Percentiles rank a stretch among this genome's conserved stretches.
phyloP scores from a whole-genome alignment of 768 basidiomycete genomes.

The Suillus lakei region DNA sequence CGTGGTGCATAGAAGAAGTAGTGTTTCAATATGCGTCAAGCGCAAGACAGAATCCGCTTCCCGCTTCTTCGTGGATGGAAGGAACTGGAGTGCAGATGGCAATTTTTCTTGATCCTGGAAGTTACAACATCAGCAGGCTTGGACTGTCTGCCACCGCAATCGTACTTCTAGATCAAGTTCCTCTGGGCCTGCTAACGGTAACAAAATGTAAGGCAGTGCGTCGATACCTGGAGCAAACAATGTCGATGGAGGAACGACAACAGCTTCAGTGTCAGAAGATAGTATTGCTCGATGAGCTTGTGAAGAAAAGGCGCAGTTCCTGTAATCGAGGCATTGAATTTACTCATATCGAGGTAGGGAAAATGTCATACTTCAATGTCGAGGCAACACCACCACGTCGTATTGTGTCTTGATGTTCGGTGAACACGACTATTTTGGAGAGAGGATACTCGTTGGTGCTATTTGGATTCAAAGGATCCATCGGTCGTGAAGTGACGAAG shows the following conservation, averaged over 20 bases:
- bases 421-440: slow-evolving; percentile 81
- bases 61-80: slow-evolving; percentile 82
- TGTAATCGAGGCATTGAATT: slow-evolving; percentile 34
- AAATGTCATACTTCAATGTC: slow-evolving; percentile 73
- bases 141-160: neutral
- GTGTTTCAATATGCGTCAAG: slow-evolving; percentile 84
- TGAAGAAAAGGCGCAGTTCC: slow-evolving; percentile 80
- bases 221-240: slow-evolving; percentile 75
- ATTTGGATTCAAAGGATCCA: slow-evolving; percentile 49
- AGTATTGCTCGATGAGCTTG: slow-evolving; percentile 74
- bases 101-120: slow-evolving; percentile 86
- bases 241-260: slow-evolving; percentile 64
- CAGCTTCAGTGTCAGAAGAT: slow-evolving; percentile 59
- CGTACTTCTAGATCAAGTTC: slow-evolving; percentile 90
- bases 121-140: slow-evolving; percentile 1
- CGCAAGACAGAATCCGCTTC: slow-evolving; percentile 81
- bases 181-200: slow-evolving; percentile 93
- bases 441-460: slow-evolving; percentile 76
- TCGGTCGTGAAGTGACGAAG: slow-evolving; percentile 72
- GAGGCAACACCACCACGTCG: slow-evolving; percentile 87
- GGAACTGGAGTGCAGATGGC: slow-evolving; percentile 83
- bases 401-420: slow-evolving; percentile 87
- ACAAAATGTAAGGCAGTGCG: slow-evolving; percentile 80
- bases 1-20: slow-evolving; percentile 88
- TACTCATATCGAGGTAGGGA: slow-evolving; percentile 7